Conservation (phyloP, 2,329 filamentous ascomycete species). For the Venturia pyrina region DNA sequence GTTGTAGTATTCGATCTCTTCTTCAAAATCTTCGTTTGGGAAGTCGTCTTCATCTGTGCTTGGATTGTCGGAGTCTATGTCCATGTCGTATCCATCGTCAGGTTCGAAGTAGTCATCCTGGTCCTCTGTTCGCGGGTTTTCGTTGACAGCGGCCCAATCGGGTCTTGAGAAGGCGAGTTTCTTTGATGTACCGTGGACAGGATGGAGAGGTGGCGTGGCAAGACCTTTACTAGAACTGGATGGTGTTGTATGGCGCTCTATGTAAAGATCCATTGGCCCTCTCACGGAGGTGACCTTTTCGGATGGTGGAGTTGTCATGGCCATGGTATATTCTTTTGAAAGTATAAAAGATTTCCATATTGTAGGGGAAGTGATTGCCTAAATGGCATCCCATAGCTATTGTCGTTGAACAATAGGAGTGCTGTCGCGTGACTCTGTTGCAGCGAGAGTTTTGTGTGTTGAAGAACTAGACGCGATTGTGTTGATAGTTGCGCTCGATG, state of each 20-base stretch:
- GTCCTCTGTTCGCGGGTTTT: not conserved
- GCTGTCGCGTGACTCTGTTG: not conserved
- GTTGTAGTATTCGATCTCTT: not conserved
- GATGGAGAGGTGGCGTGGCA: not conserved
- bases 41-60: not conserved
- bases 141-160: not conserved
- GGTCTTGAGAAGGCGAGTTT: not conserved
- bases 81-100: not conserved
- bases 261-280: not conserved
- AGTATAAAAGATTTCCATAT: not conserved
- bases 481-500: not conserved
- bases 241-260: not conserved
- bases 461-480: not conserved
- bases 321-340: not conserved
- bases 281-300: not conserved
- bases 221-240: not conserved
- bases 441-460: not conserved
- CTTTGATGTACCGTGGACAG: not conserved
- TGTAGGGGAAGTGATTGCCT: not conserved
- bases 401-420: not conserved
- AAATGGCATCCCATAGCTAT: not conserved
- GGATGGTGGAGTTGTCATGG: not conserved
- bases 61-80: not conserved
- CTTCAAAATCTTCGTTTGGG: not conserved
- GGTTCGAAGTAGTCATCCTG: not conserved